A percentile compares a stretch with the other conserved stretches of the same genome.
Conservation (phyloP, 257 asterid genomes). For the Hygrophila difformis region DNA sequence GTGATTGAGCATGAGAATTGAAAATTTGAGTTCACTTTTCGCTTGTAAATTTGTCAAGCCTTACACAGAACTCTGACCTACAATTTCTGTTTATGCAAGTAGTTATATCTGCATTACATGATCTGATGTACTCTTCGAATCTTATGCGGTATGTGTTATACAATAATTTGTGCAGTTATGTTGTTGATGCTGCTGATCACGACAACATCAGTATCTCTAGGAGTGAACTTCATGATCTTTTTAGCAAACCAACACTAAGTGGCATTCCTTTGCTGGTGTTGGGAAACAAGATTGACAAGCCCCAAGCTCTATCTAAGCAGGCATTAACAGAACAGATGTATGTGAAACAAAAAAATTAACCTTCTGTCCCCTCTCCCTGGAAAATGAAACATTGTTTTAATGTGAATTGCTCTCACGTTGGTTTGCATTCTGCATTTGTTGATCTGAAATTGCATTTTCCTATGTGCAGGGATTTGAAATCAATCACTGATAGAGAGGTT, state of each 20-base stretch:
- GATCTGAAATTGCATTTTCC: neutral
- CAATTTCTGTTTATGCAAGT: no score
- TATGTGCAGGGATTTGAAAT: constrained; percentile 72
- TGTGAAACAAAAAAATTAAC: constrained; percentile 12
- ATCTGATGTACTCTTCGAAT: no score
- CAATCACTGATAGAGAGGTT: constrained; percentile 83
- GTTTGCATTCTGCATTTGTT: neutral
- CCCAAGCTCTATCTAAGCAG: constrained; percentile 64
- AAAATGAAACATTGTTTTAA: neutral
- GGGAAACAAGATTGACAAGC: constrained; percentile 91
- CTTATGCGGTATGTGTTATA: neutral
- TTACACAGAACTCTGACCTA: no score
- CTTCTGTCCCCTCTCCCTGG: neutral
- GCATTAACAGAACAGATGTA: constrained; percentile 89
- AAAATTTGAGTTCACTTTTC: no score
- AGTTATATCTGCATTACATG: no score
- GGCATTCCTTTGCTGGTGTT: constrained; percentile 88
- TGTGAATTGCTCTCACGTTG: neutral
- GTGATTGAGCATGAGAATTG: no score
- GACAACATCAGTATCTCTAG: constrained; percentile 75
- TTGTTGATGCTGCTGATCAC: constrained; percentile 94
- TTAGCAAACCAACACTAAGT: constrained; percentile 77
- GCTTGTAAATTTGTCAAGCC: no score
- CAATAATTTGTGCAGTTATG: constrained; percentile 67
- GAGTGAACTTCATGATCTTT: constrained; percentile 82